Percentiles rank a stretch among this genome's conserved stretches.
These are phyloP conservation scores for Suhomyces wounanorum DNA, from an alignment of 1,139 yeast species.

Conservation along the genomic window DNA sequence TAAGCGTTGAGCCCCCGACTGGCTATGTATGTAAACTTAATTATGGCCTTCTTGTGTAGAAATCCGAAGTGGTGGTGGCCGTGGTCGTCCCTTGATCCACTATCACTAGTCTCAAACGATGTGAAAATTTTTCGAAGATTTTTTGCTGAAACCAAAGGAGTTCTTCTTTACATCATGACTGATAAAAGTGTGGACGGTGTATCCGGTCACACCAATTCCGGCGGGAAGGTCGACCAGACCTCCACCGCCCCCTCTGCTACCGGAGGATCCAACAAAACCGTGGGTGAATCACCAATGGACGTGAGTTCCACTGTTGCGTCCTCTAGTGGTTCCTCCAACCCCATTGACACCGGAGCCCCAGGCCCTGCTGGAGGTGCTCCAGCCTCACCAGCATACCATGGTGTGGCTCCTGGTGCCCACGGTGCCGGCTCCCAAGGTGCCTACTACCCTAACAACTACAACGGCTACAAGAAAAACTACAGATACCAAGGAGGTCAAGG, in stretches of 20 bases:
- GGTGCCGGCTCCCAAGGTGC: conserved; percentile 10
- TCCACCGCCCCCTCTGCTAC: conserved; percentile 5
- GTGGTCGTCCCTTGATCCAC: conserved; percentile 9
- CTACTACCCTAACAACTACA: conserved; percentile 10
- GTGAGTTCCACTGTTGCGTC: conserved; percentile 8
- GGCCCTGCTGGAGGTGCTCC: conserved; percentile 10
- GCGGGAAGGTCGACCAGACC: conserved; percentile 8
- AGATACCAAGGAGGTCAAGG: conserved; percentile 9
- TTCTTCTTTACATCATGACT: conserved; percentile 13
- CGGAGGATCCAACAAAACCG: conserved; percentile 7
- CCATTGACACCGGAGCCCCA: conserved; percentile 10
- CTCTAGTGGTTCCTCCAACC: conserved; percentile 15
- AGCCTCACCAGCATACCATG: neutral
- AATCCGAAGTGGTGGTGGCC: neutral
- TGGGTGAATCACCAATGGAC: conserved; percentile 1
- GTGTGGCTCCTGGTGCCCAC: conserved; percentile 9
- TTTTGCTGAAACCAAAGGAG: conserved; percentile 9
- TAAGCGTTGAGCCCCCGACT: too few relatives aligned
- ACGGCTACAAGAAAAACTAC: conserved; percentile 12
- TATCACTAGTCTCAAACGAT: conserved; percentile 11
- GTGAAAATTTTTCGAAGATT: conserved; percentile 14
- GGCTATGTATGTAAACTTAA: too few relatives aligned
- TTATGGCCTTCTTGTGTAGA: too few relatives aligned
- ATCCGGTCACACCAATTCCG: conserved; percentile 13
- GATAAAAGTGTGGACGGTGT: conserved; percentile 15